Evolutionary conservation across 768 basidiomycete species (phyloP), one percentile per base, ranked within the genome.

Genomic region (Fistulinella prunicolor): DNA sequence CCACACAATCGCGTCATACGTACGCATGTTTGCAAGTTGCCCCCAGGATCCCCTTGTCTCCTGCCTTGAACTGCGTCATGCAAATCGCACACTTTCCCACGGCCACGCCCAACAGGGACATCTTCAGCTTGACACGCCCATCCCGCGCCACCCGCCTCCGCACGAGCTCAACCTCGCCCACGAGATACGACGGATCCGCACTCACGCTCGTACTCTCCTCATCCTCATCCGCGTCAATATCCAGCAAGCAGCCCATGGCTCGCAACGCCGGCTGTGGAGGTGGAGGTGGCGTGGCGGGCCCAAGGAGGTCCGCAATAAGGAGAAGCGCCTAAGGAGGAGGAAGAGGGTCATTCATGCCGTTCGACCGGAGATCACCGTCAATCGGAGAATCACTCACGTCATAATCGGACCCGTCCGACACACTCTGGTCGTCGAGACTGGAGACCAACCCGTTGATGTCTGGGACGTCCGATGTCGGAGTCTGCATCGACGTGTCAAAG

Each of bases 31-130:
- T 72, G 63, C 87, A 90, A 17, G 60, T 67, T 13, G 77, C 76
- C 4, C 78, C 76, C 64, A 86, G 58, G 28, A 76, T 76, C 13
- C 77, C 85, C 47, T 59, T 55, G 49, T 89, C 83, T 16, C 67
- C 77, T 8, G 69, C 73, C 66, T 72, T 81, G 69, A 87, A 90
- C 66, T 83, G 83, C 39, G 74, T 76, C 62, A 88, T 68, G 61
- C 89, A 90, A 42, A 89, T 82, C 34, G 82, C 77, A 64, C 89
- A 91, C 58, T 79, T 79, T 53, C 84, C 80, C 28, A 90, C 86
- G 1, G 72, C 58, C 13, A 76, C 70, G 32, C 83, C 88, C 17
- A 86, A 67, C 42, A 89, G 62, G 8, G 74, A 71, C 41, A 89
- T 65, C 69, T 88, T 90, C 38, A 87, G 57, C 70, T 89, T 89